phyloP scores from a whole-genome alignment of 768 basidiomycete genomes.

The Russula emetica region DNA sequence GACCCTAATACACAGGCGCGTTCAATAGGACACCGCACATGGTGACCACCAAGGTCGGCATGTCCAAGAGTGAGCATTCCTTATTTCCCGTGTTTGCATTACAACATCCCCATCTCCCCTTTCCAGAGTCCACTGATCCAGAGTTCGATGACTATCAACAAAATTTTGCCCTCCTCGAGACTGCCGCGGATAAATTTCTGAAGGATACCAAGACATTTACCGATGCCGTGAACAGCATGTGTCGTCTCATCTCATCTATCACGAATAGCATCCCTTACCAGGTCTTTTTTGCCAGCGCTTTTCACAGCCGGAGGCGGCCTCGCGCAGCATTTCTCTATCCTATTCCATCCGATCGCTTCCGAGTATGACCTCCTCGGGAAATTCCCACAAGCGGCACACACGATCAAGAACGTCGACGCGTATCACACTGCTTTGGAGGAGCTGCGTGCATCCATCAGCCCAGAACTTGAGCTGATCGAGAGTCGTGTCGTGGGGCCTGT shows the following conservation, averaged over 20 bases:
- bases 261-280: not conserved
- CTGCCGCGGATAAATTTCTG: conserved; percentile 79
- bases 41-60: conserved; percentile 81
- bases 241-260: not conserved
- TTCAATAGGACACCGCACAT: conserved; percentile 78
- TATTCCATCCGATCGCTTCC: conserved; percentile 63
- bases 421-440: conserved; percentile 80
- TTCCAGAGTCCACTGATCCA: conserved; percentile 69
- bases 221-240: conserved; percentile 73
- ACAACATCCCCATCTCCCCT: not conserved
- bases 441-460: conserved; percentile 67
- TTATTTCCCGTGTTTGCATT: not conserved
- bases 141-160: conserved; percentile 87
- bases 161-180: conserved; percentile 73
- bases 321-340: conserved; percentile 54
- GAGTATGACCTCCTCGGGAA: conserved; percentile 80
- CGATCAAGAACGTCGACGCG: conserved; percentile 68
- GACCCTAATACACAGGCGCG: conserved; percentile 5
- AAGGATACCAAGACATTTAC: conserved; percentile 89
- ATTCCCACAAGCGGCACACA: conserved; percentile 71
- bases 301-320: conserved; percentile 63
- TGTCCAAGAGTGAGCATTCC: conserved; percentile 73
- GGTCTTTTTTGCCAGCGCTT: conserved; percentile 43
- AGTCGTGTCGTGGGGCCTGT: conserved; percentile 77
- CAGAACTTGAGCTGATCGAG: conserved; percentile 93